These are phyloP conservation scores for Wallacemonas sp. DNA, from an alignment of 208 protist species.

Conservation along the genomic window DNA sequence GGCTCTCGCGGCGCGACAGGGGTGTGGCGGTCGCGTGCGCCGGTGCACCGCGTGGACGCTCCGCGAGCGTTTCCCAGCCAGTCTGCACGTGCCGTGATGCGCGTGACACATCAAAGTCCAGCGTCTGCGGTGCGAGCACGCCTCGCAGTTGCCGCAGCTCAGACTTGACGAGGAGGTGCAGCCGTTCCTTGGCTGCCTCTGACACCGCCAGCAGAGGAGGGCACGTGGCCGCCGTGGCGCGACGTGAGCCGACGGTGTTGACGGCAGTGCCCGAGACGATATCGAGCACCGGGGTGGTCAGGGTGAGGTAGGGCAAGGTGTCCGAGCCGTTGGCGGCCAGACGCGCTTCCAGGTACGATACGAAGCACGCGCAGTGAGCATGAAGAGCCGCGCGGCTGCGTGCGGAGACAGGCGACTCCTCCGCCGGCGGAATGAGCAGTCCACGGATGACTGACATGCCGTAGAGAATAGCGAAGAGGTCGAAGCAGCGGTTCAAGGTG, in stretches of 20 bases:
- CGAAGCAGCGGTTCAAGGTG: constrained; percentile 10
- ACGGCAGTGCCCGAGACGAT: not conserved
- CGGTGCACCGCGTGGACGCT: not conserved
- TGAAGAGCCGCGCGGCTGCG: not conserved
- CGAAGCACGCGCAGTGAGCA: not conserved
- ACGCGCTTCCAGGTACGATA: not conserved
- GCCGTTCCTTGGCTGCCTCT: not conserved
- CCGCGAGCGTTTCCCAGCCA: not conserved
- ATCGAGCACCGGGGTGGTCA: not conserved
- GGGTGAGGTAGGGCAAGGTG: not conserved
- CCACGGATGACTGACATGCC: not conserved
- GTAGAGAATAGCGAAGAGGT: constrained; percentile 2
- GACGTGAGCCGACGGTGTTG: not conserved
- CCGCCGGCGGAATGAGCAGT: not conserved
- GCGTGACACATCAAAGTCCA: constrained; percentile 1
- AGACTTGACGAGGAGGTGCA: not conserved
- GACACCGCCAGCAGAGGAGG: not conserved
- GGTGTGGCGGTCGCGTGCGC: not conserved
- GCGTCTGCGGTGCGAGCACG: not conserved
- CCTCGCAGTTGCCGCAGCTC: not conserved
- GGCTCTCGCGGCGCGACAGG: not conserved
- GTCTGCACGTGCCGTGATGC: not conserved
- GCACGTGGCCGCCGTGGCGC: not conserved
- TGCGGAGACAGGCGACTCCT: not conserved
- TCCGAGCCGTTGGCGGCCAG: not conserved